A percentile compares a stretch with the other conserved stretches of the same genome.
Evolutionary conservation across 495 filamentous ascomycete species (phyloP).

Genomic region (Penicillium antarcticum): DNA sequence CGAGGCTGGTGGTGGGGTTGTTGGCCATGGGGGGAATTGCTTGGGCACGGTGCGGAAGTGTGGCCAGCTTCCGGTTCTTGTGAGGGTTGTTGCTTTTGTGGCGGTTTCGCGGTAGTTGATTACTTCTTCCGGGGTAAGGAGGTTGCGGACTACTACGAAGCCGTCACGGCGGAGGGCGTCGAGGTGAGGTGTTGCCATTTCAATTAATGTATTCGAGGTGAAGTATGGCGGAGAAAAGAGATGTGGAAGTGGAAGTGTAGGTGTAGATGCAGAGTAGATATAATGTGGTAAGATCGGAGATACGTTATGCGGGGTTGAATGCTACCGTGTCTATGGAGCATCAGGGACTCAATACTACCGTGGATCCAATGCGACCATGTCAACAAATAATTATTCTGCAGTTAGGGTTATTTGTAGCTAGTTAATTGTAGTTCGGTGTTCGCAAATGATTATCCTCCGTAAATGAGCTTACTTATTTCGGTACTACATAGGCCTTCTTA

Average conservation of each 20-base stretch:
- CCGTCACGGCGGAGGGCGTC: slow-evolving; percentile 45
- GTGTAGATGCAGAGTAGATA: not conserved
- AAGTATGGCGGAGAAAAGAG: not conserved
- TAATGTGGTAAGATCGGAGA: not conserved
- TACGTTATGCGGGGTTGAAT: slow-evolving; percentile 3
- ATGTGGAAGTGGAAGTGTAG: not conserved
- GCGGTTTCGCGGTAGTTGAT: slow-evolving; percentile 53
- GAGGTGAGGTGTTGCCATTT: slow-evolving; percentile 32
- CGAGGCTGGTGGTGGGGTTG: slow-evolving; percentile 41
- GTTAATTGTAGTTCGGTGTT: no score
- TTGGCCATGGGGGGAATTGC: slow-evolving; percentile 80
- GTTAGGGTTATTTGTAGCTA: no score
- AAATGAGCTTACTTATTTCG: no score
- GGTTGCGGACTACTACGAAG: slow-evolving; percentile 45
- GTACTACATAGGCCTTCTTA: no score
- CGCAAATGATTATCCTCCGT: no score
- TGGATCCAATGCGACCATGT: slow-evolving; percentile 16
- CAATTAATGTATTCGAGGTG: not conserved
- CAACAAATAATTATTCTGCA: not conserved
- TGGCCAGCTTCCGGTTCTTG: slow-evolving; percentile 65
- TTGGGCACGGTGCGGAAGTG: slow-evolving; percentile 79
- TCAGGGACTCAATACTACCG: slow-evolving; percentile 14
- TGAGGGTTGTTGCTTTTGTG: slow-evolving; percentile 48
- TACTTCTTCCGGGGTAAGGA: slow-evolving; percentile 48
- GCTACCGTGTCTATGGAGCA: not conserved